Evolutionary conservation across 805 yeast genomes (phyloP), one percentile per base, ranked within the genome.

Genomic region (Kodamaea restingae): DNA sequence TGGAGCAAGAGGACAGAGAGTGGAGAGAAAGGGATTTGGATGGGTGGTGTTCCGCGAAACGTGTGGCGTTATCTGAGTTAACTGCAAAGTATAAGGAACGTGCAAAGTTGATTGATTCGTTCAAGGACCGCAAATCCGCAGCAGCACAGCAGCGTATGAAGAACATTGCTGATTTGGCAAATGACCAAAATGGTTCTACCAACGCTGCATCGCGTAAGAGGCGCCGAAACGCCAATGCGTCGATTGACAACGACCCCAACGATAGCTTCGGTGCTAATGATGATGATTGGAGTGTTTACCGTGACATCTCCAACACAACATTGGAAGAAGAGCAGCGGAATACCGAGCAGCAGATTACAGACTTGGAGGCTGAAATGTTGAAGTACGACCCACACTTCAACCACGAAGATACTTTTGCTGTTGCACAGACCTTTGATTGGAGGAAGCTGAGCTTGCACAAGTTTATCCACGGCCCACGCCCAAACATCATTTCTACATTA

Each of bases 241-340:
- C 88, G 1, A 82, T 85, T 24, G 96, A 87, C 53, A 87, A 86
- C 49, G 97, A 88, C 58, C 95, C 95, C 11, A 87, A 80, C 51
- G 98, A 91, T 61, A 86, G 90, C 0, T 90, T 91, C 61, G 98
- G 97, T 41, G 90, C 96, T 2, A 81, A 88, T 53, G 98, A 91
- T 56, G 95, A 85, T 40, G 98, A 93, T 60, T 91, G 97, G 97
- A 78, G 84, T 15, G 81, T 88, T 12, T 91, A 91, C 57, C 75
- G 93, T 51, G 93, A 87, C 54, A 84, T 88, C 41, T 77, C 87
- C 14, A 78, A 75, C 46, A 81, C 72, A 12, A 82, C 81, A 18
- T 86, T 88, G 48, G 88, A 83, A 43, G 96, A 88, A 49, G 76
- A 77, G 24, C 82, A 85, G 45, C 95, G 84, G 42, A 86, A 79